Base-by-base conservation (phyloP, 768 basidiomycete species). In the Mycena albidolilacea region DNA sequence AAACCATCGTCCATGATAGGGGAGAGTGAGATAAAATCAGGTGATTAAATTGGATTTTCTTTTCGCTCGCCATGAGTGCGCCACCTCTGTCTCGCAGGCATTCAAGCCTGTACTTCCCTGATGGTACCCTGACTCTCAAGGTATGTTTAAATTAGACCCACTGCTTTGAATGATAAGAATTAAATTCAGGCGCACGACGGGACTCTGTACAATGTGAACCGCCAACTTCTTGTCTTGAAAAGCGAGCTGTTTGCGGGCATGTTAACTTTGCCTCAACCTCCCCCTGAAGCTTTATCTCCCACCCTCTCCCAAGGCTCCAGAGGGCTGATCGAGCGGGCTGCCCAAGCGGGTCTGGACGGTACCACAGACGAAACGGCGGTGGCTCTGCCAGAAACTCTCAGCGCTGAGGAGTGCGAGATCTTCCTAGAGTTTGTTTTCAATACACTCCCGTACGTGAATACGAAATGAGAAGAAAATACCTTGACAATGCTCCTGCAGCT, bases 381-480 rank as follows among this genome's bases (percentile, higher is more conserved):
- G n/a, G 5, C 5, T 0, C 4, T 69, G 2, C 67, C 67, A 5
- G 21, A 15, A 0, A 5, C 9, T 0, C 54, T 69, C 19, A 62
- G 11, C 5, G 1, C 15, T 1, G 37, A 5, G 0, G 67, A 62
- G 2, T 54, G 21, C 8, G 50, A 62, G 4, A 9, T 14, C 12
- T 69, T 69, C 48, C 52, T 69, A 15, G 50, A 69, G 21, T 69
- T 69, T 15, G 12, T 69, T 19, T 69, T 69, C 39, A 69, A 62
- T 35, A 14, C 41, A 2, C 44, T 19, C 17, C 44, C 38, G 67
- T 62, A 19, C 23, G 50, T 68, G 21, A 9, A 4, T 9, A 1
- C 19, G 14, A 3, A 0, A 10, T 1, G 37, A 43, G 6, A 60
- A 44, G 10, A 14, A 21, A 30, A 30, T 30, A 30, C 30, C 38